Conservation (phyloP, 257 asterid genomes). For the Scutellaria galericulata region DNA sequence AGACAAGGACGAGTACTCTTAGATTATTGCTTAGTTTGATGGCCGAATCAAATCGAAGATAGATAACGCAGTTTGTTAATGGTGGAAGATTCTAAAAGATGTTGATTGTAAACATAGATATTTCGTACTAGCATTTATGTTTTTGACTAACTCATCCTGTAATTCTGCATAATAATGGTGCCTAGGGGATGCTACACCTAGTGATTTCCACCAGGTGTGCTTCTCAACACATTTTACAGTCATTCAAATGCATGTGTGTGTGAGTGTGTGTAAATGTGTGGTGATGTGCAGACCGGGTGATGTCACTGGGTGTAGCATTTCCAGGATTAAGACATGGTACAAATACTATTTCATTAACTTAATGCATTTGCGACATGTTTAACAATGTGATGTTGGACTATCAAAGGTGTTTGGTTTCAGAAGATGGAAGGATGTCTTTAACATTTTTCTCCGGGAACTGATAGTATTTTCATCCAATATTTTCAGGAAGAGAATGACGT, state of each 20-base stretch:
- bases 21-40: background rate
- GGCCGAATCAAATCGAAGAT: slow-evolving; percentile 7
- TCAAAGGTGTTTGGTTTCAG: background rate
- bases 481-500: slow-evolving; percentile 80
- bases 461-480: slow-evolving; percentile 21
- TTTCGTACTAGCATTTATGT: slow-evolving; percentile 2
- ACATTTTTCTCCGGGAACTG: too few relatives aligned
- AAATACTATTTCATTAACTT: background rate
- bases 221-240: background rate
- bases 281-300: background rate
- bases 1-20: slow-evolving; percentile 2
- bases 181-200: background rate
- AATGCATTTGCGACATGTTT: background rate
- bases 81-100: slow-evolving; percentile 16
- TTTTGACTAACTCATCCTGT: slow-evolving; percentile 15
- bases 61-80: slow-evolving; percentile 1
- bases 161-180: background rate
- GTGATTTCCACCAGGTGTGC: background rate
- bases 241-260: background rate
- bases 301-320: background rate
- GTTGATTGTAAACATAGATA: background rate
- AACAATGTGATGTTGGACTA: background rate
- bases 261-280: background rate
- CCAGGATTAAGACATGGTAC: background rate
- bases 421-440: too few relatives aligned